Conservation (phyloP, 75 land plant genomes). For the Ceratopteris richardii region DNA sequence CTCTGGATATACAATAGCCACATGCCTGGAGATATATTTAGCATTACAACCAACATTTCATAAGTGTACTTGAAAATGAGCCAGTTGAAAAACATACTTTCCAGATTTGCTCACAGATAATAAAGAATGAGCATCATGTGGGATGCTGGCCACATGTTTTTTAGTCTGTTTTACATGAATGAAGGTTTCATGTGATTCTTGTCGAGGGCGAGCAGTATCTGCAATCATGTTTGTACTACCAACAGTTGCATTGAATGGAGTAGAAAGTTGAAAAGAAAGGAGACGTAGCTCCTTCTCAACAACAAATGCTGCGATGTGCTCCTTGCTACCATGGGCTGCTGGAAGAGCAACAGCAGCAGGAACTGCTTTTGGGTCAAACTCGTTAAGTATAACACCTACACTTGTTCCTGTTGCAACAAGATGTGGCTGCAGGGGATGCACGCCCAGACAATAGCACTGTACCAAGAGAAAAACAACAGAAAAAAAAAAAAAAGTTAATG, state of each 20-base stretch:
- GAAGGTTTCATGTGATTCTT: constrained; percentile 47
- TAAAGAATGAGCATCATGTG: constrained; percentile 74
- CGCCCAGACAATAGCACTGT: constrained; percentile 94
- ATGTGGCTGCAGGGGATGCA: constrained; percentile 94
- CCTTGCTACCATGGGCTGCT: constrained; percentile 66
- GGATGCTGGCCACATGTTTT: constrained; percentile 60
- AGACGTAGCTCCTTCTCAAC: constrained; percentile 76
- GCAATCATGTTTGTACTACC: constrained; percentile 53
- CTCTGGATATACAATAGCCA: constrained; percentile 94
- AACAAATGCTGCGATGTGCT: constrained; percentile 77
- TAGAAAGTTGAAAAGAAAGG: constrained; percentile 76
- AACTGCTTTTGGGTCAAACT: constrained; percentile 83
- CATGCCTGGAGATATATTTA: constrained; percentile 43
- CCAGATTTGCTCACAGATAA: constrained; percentile 92
- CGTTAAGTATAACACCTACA: constrained; percentile 84
- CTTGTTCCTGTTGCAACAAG: constrained; percentile 96
- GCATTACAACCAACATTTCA: not conserved
- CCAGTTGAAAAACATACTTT: constrained; percentile 49
- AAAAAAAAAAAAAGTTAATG: no score
- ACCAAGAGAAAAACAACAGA: no score
- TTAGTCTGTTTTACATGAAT: constrained; percentile 72
- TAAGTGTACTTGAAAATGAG: no score
- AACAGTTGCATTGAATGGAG: constrained; percentile 49
- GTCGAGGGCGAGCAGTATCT: constrained; percentile 49
- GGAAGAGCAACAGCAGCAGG: constrained; percentile 82